phyloP scores from a whole-genome alignment of 768 basidiomycete genomes.

The Kondoa subrosea region DNA sequence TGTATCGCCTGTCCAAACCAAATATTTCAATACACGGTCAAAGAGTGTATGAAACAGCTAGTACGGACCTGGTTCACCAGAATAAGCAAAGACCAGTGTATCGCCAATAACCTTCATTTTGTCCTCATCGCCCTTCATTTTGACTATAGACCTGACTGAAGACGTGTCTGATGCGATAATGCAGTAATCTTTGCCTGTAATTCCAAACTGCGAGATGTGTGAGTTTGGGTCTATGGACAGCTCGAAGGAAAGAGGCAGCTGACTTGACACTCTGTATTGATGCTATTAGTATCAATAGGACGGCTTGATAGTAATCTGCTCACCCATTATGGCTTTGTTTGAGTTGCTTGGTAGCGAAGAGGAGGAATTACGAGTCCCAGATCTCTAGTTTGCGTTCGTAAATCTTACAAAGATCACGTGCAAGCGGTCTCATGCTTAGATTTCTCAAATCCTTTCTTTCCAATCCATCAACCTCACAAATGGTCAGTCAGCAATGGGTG shows the following conservation, averaged over 20 bases:
- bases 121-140: conserved; percentile 94
- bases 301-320: no score
- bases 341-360: no score
- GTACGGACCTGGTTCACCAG: conserved; percentile 69
- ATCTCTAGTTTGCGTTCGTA: no score
- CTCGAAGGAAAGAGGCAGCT: background rate
- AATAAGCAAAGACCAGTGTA: conserved; percentile 84
- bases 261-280: background rate
- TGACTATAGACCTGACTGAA: conserved; percentile 77
- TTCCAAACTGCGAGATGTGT: conserved; percentile 33
- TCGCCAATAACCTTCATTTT: conserved; percentile 84
- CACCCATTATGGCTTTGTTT: background rate
- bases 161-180: conserved; percentile 82
- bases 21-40: conserved; percentile 7
- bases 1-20: conserved; percentile 60
- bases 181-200: conserved; percentile 84
- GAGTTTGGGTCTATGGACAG: background rate
- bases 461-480: background rate
- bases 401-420: no score
- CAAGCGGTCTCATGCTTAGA: no score
- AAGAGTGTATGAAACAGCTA: conserved; percentile 6
- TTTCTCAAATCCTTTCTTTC: no score
- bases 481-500: background rate
- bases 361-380: no score
- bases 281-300: no score